Conservation (phyloP, 768 basidiomycete species). For the Leccinum barrowsii region DNA sequence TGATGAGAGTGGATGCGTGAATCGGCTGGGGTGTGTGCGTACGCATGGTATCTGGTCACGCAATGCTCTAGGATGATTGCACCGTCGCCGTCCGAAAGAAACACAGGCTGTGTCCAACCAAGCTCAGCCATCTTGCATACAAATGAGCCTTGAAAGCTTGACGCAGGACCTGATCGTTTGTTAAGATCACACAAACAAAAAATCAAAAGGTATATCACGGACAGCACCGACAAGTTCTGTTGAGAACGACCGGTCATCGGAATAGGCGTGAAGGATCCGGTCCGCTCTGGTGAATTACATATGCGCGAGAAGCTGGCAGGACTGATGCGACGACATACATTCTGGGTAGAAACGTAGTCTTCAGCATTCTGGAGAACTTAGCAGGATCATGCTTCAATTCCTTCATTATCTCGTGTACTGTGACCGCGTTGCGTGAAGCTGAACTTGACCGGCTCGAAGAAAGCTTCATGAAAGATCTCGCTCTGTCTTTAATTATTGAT, state of each 20-base stretch:
- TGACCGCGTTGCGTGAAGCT: not conserved
- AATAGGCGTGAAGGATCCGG: constrained; percentile 46
- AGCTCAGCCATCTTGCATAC: constrained; percentile 50
- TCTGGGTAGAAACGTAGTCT: not conserved
- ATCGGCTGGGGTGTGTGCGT: constrained; percentile 6
- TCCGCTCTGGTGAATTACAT: constrained; percentile 21
- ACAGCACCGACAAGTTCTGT: constrained; percentile 56
- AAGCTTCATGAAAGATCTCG: constrained; percentile 1
- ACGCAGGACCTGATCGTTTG: constrained; percentile 40
- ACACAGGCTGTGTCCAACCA: constrained; percentile 45
- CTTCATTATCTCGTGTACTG: constrained; percentile 2
- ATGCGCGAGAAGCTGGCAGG: not conserved
- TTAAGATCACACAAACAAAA: not conserved
- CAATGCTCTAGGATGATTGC: constrained; percentile 44
- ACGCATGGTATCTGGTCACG: constrained; percentile 57
- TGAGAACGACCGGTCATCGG: constrained; percentile 48
- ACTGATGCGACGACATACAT: constrained; percentile 14
- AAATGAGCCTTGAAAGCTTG: constrained; percentile 57
- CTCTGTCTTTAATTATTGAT: constrained; percentile 17
- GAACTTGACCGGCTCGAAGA: not conserved
- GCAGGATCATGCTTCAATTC: constrained; percentile 7
- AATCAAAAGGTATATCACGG: constrained; percentile 1
- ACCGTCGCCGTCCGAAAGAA: constrained; percentile 37
- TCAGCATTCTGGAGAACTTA: constrained; percentile 1
- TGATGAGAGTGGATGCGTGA: not conserved